Percentiles rank a stretch among this genome's conserved stretches.
These are phyloP conservation scores for Primulina eburnea DNA, from an alignment of 257 asterid species.

Conservation along the genomic window DNA sequence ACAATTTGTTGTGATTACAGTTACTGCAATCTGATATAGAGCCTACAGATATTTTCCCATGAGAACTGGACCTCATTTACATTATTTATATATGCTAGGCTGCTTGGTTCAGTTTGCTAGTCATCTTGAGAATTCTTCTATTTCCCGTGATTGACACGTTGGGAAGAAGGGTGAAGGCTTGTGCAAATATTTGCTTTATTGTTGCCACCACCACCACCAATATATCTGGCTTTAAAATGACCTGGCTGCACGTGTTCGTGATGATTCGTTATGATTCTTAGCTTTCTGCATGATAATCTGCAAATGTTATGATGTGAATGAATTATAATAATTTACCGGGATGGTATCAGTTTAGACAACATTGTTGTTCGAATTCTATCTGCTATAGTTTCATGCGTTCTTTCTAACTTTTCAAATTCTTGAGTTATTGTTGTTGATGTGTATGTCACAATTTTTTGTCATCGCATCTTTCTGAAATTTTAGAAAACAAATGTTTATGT, in stretches of 20 bases:
- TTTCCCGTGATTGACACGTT: not conserved
- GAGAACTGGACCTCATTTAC: not conserved
- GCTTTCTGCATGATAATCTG: conserved; percentile 1
- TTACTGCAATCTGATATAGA: not conserved
- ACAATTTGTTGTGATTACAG: not conserved
- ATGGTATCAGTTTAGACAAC: conserved; percentile 12
- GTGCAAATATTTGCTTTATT: not conserved
- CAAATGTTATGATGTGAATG: conserved; percentile 2
- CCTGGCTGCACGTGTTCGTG: no score
- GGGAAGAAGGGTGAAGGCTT: not conserved
- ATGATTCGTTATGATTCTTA: not conserved
- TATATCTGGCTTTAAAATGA: no score
- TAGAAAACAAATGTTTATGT: conserved; percentile 1
- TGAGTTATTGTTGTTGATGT: conserved; percentile 8
- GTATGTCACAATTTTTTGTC: conserved; percentile 1
- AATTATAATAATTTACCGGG: not conserved
- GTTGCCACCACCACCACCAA: no score
- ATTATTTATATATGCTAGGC: not conserved
- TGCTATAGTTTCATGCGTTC: not conserved
- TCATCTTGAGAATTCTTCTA: not conserved
- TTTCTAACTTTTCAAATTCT: conserved; percentile 11
- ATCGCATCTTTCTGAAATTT: conserved; percentile 18
- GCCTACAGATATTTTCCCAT: not conserved
- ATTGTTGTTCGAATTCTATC: not conserved
- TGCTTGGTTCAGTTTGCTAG: not conserved